Conservation (phyloP, 2,329 filamentous ascomycete genomes). For the Dothideomycetes sp. region DNA sequence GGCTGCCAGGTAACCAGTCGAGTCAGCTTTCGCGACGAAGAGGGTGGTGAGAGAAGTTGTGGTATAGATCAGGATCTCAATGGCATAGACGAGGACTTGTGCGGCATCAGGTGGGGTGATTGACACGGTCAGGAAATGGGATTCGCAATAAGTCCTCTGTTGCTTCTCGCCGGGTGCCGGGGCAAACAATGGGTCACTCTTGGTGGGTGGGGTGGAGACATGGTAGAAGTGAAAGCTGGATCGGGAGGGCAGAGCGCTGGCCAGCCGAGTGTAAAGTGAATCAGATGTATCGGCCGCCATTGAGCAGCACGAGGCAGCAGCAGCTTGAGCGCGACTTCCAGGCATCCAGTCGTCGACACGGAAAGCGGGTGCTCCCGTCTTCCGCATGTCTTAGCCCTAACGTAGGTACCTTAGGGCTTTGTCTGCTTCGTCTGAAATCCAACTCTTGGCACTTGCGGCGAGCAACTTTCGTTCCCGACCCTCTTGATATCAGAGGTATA, state of each 20-base stretch:
- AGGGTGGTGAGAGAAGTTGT: slow-evolving; percentile 72
- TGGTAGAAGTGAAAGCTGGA: slow-evolving; percentile 65
- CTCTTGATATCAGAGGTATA: background rate
- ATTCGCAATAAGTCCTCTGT: slow-evolving; percentile 76
- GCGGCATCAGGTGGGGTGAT: slow-evolving; percentile 14
- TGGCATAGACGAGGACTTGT: slow-evolving; percentile 63
- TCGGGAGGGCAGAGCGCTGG: slow-evolving; percentile 40
- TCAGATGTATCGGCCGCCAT: background rate
- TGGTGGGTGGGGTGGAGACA: slow-evolving; percentile 71
- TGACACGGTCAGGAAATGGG: slow-evolving; percentile 60
- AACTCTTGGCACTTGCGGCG: too few relatives aligned
- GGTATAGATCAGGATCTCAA: slow-evolving; percentile 79
- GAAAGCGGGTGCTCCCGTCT: too few relatives aligned
- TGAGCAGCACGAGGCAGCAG: too few relatives aligned
- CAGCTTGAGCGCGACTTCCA: too few relatives aligned
- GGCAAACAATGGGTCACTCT: slow-evolving; percentile 65
- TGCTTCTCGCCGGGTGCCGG: slow-evolving; percentile 60
- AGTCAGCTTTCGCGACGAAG: slow-evolving; percentile 95
- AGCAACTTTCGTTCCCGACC: background rate
- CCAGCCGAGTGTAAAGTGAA: slow-evolving; percentile 33
- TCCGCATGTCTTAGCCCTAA: too few relatives aligned
- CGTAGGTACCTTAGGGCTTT: too few relatives aligned
- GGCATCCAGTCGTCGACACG: too few relatives aligned
- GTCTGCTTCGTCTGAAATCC: too few relatives aligned
- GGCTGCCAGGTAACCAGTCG: slow-evolving; percentile 70